These are phyloP conservation scores for Russula vinacea DNA, from an alignment of 768 basidiomycete genomes.

Conservation along the genomic window DNA sequence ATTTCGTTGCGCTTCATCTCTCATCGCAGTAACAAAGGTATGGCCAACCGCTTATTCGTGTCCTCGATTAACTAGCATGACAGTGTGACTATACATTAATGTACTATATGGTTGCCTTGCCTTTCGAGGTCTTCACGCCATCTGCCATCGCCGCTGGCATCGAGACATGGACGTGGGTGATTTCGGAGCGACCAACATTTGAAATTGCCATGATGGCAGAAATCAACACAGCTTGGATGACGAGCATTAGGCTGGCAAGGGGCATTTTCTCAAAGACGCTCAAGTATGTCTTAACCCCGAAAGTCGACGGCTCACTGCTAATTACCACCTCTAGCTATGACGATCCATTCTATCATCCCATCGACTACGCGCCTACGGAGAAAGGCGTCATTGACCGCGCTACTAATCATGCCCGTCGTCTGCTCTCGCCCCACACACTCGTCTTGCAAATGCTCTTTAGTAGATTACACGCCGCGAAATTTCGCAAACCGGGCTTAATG, in stretches of 20 bases:
- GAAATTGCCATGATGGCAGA: constrained; percentile 86
- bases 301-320: constrained; percentile 10
- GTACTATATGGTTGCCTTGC: constrained; percentile 81
- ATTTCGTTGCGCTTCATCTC: constrained; percentile 78
- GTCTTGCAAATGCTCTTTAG: constrained; percentile 87
- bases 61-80: neutral
- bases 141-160: constrained; percentile 81
- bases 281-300: constrained; percentile 56
- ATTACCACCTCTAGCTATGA: constrained; percentile 55
- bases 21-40: constrained; percentile 69
- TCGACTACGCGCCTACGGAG: constrained; percentile 88
- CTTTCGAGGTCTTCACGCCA: constrained; percentile 87
- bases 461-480: constrained; percentile 89
- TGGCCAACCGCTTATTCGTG: neutral
- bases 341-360: constrained; percentile 83
- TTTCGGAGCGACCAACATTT: constrained; percentile 75
- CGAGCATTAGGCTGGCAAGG: constrained; percentile 68
- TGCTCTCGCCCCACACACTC: constrained; percentile 79
- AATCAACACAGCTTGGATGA: constrained; percentile 82
- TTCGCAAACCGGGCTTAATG: constrained; percentile 81
- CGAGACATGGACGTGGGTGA: constrained; percentile 96
- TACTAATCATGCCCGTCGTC: constrained; percentile 61
- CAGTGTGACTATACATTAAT: constrained; percentile 85
- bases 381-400: constrained; percentile 77
- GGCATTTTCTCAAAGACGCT: constrained; percentile 81